Conservation (phyloP, 805 yeast species). For the Wickerhamomyces subpelliculosus region DNA sequence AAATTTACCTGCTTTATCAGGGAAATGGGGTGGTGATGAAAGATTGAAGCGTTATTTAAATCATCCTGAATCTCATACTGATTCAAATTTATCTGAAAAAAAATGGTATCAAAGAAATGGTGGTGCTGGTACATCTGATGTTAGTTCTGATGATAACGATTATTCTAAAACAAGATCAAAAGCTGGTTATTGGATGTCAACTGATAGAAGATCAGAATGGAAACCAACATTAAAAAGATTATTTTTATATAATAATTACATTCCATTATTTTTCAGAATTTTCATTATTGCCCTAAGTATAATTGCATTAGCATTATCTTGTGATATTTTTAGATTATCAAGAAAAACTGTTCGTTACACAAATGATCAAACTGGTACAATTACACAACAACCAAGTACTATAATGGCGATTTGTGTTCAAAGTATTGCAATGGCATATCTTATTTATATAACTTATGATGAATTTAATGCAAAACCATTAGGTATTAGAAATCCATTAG, state of each 20-base stretch:
- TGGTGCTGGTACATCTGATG: neutral
- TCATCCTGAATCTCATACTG: slow-evolving; percentile 21
- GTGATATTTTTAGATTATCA: slow-evolving; percentile 42
- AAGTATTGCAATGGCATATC: slow-evolving; percentile 67
- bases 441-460: slow-evolving; percentile 78
- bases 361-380: slow-evolving; percentile 14
- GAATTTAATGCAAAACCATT: slow-evolving; percentile 90
- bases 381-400: slow-evolving; percentile 80
- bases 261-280: slow-evolving; percentile 70
- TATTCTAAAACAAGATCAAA: slow-evolving; percentile 39
- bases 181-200: slow-evolving; percentile 66
- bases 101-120: slow-evolving; percentile 4
- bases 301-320: slow-evolving; percentile 68
- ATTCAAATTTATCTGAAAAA: slow-evolving; percentile 1
- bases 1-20: slow-evolving; percentile 35
- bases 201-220: slow-evolving; percentile 56
- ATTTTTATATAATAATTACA: slow-evolving; percentile 67
- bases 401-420: slow-evolving; percentile 89
- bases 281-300: slow-evolving; percentile 51
- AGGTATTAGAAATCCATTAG: slow-evolving; percentile 80
- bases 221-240: slow-evolving; percentile 52
- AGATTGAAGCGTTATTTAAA: slow-evolving; percentile 47
- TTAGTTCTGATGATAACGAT: slow-evolving; percentile 22
- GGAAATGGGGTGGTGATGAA: slow-evolving; percentile 68
- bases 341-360: slow-evolving; percentile 13